Percentiles rank a stretch among this genome's conserved stretches.
Evolutionary conservation across 345 rosid species (phyloP).

Genomic region (Iberis pinnata): DNA sequence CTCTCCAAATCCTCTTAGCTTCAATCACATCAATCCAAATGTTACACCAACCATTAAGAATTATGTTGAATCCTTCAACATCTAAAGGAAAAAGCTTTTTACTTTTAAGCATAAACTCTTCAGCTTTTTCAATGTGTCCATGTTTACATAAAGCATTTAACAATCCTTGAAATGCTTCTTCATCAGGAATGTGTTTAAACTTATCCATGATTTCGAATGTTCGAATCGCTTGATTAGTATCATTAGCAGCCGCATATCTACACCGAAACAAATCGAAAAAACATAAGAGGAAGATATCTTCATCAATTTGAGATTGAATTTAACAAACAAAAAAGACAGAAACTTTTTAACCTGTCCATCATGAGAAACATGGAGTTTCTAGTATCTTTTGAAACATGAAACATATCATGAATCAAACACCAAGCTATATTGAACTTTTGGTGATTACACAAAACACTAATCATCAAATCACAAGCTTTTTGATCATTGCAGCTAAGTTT

Average conservation of each 20-base stretch:
- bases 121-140: conserved; percentile 90
- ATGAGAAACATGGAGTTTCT: conserved; percentile 64
- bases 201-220: conserved; percentile 69
- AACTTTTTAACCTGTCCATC: conserved; percentile 69
- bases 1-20: conserved; percentile 87
- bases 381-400: conserved; percentile 39
- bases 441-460: conserved; percentile 63
- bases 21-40: conserved; percentile 53
- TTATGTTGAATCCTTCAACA: conserved; percentile 56
- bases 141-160: conserved; percentile 53
- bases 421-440: conserved; percentile 70
- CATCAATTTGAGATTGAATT: no score
- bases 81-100: conserved; percentile 69
- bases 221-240: conserved; percentile 60
- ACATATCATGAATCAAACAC: conserved; percentile 70
- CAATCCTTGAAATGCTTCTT: conserved; percentile 59
- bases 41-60: conserved; percentile 79
- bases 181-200: conserved; percentile 62
- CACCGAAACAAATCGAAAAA: conserved; percentile 15
- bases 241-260: conserved; percentile 79
- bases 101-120: conserved; percentile 75
- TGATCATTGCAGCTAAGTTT: conserved; percentile 45
- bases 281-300: background rate
- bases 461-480: conserved; percentile 45
- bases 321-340: conserved; percentile 15